Evolutionary conservation across 2,329 filamentous ascomycete species (phyloP).

Genomic region (Botrytis byssoidea): DNA sequence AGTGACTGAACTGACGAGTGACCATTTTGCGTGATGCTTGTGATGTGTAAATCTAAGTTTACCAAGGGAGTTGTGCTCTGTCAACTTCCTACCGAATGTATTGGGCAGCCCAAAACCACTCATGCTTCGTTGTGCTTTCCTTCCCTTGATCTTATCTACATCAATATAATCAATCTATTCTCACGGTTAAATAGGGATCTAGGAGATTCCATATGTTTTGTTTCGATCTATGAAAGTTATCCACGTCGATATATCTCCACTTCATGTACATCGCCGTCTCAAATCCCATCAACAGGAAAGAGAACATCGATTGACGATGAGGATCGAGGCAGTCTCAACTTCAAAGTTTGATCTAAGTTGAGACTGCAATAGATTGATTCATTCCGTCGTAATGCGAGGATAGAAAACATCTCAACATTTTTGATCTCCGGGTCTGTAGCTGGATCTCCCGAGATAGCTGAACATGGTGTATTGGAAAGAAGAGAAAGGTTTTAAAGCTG

Average conservation of each 20-base stretch:
- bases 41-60: neutral
- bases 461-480: neutral
- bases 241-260: neutral
- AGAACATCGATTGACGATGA: neutral
- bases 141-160: neutral
- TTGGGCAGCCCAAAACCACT: neutral
- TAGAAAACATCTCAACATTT: neutral
- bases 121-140: neutral
- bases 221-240: neutral
- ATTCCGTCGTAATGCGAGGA: neutral
- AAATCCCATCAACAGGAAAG: neutral
- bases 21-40: neutral
- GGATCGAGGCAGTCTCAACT: neutral
- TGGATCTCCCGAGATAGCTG: neutral
- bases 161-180: neutral
- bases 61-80: neutral
- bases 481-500: neutral
- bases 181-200: accelerated
- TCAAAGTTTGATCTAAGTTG: neutral
- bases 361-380: neutral
- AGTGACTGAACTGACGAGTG: neutral
- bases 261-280: neutral
- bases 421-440: neutral
- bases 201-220: neutral
- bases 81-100: neutral